Base-by-base conservation (phyloP, 2,329 filamentous ascomycete species). In the Phyllachora maydis region DNA sequence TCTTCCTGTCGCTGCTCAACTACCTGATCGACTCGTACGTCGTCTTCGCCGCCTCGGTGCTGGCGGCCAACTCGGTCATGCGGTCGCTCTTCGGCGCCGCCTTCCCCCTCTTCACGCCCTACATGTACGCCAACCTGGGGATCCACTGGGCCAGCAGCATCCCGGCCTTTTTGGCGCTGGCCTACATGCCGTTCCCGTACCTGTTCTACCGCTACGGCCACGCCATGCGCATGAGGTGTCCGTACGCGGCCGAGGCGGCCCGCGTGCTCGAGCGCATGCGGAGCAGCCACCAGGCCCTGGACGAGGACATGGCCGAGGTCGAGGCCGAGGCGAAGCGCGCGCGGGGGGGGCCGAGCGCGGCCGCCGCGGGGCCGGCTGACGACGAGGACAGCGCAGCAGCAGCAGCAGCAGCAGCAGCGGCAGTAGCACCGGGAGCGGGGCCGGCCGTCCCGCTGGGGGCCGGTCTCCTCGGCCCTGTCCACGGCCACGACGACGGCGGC, bases 61-160 rank as follows among this genome's bases (percentile, higher is more conserved):
- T 83, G 6, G 76, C 77, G 3, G 74, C 73, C 22, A 79, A 71
- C 43, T 59, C 67, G 2, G 65, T 82, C 14, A 49, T 82, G 8
- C 66, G 76, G 28, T 77, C 71, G 0, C 46, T 76, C 9, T 77
- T 81, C 30, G 75, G 72, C 28, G 65, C 70, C 1, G 66, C 60
- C 1, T 81, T 82, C 47, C 75, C 74, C 0, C 55, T 82, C 1
- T 81, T 81, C 45, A 76, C 73, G 1, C 56, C 52, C 0, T 50
- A 46, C 30, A 65, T 67, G 58, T 67, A 63, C 38, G 17, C 50
- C 3, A 48, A 55, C 26, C 53, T 74, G 3, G 73, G 76, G 22
- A 69, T 75, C 26, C 73, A 82, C 48, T 83, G 76, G 77, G 77
- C 73, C 1, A 67, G 59, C 16, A 67, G 65, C 0, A 51, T 85